Evolutionary conservation across 2,329 filamentous ascomycete species (phyloP).

Genomic region (Fusarium nelsonii): DNA sequence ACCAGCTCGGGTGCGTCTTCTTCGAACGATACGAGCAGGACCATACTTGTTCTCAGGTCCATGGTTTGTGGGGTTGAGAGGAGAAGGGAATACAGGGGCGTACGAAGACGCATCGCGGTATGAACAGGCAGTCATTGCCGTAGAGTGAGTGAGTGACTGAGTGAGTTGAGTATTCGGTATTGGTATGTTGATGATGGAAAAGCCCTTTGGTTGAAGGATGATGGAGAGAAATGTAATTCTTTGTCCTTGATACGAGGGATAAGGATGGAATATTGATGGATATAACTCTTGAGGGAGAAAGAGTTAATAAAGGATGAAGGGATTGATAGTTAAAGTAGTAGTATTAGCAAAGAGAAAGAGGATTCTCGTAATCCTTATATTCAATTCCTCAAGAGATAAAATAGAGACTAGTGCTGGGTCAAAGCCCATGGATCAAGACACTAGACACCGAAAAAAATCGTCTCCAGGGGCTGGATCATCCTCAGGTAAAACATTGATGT

Average conservation of each 20-base stretch:
- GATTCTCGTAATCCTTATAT: conserved; percentile 42
- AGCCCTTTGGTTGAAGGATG: conserved; percentile 12
- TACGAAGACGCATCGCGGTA: conserved; percentile 40
- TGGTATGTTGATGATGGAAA: background rate
- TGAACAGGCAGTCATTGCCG: conserved; percentile 35
- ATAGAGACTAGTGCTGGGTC: conserved; percentile 16
- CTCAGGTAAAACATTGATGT: conserved; percentile 36
- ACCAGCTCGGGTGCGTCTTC: conserved; percentile 32
- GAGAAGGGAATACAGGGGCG: conserved; percentile 46
- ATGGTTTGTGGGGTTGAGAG: conserved; percentile 46
- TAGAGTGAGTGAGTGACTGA: background rate
- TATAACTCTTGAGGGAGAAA: conserved; percentile 26
- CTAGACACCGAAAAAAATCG: conserved; percentile 11
- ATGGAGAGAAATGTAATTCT: conserved; percentile 12
- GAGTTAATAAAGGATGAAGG: background rate
- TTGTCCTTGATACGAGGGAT: background rate
- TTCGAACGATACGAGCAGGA: conserved; percentile 36
- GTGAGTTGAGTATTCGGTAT: conserved; percentile 11
- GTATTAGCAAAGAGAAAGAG: conserved; percentile 25
- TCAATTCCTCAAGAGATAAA: conserved; percentile 34
- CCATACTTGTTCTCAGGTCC: conserved; percentile 29
- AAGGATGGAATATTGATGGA: conserved; percentile 25
- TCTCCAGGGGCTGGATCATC: conserved; percentile 36
- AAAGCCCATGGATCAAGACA: conserved; percentile 28
- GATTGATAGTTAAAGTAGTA: conserved; percentile 23